phyloP scores from a whole-genome alignment of 148 eudicot genomes.

The Nepenthes gracilis region DNA sequence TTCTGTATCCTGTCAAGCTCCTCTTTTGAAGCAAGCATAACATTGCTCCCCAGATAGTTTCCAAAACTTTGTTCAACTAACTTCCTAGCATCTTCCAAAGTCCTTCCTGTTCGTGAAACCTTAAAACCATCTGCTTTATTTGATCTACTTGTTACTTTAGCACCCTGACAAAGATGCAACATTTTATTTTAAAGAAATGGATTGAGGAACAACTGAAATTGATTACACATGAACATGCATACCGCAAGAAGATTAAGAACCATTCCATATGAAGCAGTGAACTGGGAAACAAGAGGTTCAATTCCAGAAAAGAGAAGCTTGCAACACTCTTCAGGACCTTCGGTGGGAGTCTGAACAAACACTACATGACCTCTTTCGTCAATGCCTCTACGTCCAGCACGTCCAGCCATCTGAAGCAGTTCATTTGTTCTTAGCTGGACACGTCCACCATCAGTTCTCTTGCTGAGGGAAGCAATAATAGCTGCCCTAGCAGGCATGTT shows the following conservation, averaged over 20 bases:
- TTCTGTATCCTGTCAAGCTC: conserved; percentile 72
- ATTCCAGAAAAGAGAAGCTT: conserved; percentile 82
- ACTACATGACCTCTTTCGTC: conserved; percentile 91
- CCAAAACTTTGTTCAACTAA: conserved; percentile 97
- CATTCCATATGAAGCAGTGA: conserved; percentile 98
- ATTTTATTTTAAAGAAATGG: conserved; percentile 3
- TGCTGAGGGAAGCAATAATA: conserved; percentile 90
- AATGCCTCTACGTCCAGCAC: conserved; percentile 99
- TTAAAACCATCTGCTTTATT: conserved; percentile 42
- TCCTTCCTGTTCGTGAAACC: conserved; percentile 57
- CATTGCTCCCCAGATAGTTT: conserved; percentile 96
- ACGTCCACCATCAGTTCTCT: conserved; percentile 87
- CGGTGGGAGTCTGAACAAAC: conserved; percentile 78
- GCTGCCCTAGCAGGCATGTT: conserved; percentile 99
- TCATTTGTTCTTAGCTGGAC: conserved; percentile 65
- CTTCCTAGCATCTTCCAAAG: conserved; percentile 92
- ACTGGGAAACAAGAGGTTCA: conserved; percentile 95
- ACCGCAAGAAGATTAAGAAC: conserved; percentile 97
- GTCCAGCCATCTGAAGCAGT: conserved; percentile 98
- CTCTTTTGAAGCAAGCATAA: conserved; percentile 91
- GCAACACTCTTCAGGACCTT: conserved; percentile 95
- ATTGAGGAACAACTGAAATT: conserved; percentile 1
- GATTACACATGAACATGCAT: conserved; percentile 12
- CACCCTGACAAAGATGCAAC: conserved; percentile 47
- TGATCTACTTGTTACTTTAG: conserved; percentile 57